Evolutionary conservation across 179 eudicot species (phyloP), one percentile per base, ranked within the genome.

Genomic region (Drosera spatulata): DNA sequence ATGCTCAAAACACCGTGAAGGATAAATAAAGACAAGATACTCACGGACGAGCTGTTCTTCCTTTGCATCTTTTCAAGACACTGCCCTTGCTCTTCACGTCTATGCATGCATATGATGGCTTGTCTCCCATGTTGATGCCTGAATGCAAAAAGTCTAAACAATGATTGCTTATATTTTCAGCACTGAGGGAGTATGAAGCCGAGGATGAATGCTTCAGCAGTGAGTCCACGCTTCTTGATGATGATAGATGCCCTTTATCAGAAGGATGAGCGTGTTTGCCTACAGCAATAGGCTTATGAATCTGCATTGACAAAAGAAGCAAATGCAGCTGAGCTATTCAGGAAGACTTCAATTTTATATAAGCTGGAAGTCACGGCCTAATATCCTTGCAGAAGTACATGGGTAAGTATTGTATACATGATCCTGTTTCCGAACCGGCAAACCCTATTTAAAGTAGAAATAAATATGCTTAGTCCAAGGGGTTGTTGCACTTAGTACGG

Each of bases 41-140:
- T 72, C 75, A 82, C 93, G 62, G 15, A 10, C 63, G 69, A 60
- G 59, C 58, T 54, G 76, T 82, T 65, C 74, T 75, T 53, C 77
- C 84, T 66, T 73, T 82, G 66, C 60, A 63, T 58, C 71, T 50
- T 62, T 57, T 50, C 10, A n/a, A 22, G 58, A 49, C 55, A 56
- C 53, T 58, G 7, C 60, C 71, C 50, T 47, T 40, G 40, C 44
- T 68, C 14, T 71, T 62, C 39, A 44, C 3, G 41, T 66, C 64
- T 50, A 46, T 50, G 53, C 63, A 58, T 13, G 51, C 61, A 58
- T 44, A 40, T 14, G 66, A 61, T 13, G 10, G 61, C 49, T 61
- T 65, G 43, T 47, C 53, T 48, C 58, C 61, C 1, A 37, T 43
- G 39, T 46, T 10, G 39, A 41, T 60, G 14, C 75, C 70, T 58